Evolutionary conservation across 495 filamentous ascomycete genomes (phyloP).

Genomic region (Aspergillus bridgeri): DNA sequence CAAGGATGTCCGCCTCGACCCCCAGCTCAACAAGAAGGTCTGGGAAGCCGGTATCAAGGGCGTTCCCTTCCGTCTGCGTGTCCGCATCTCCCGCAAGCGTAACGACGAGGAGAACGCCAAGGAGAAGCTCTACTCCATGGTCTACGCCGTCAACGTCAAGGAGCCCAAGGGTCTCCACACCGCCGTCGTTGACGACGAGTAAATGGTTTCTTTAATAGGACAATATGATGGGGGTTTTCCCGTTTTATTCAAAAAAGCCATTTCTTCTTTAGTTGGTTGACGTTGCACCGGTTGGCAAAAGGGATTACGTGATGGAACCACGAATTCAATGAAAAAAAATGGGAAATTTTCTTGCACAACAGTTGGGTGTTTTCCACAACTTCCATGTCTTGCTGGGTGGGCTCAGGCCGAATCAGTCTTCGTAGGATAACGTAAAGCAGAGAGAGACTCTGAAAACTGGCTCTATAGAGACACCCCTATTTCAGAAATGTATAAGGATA

Average conservation of each 20-base stretch:
- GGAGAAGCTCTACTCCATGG: conserved; percentile 97
- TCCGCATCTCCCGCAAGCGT: conserved; percentile 98
- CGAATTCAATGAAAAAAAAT: background rate
- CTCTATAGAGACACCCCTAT: too few species aligned
- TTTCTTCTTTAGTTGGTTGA: background rate
- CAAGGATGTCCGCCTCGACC: conserved; percentile 94
- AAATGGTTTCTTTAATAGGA: conserved; percentile 20
- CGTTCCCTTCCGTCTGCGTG: conserved; percentile 90
- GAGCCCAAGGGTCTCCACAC: conserved; percentile 95
- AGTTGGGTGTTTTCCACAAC: background rate
- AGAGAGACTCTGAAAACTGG: too few species aligned
- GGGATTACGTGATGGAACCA: background rate
- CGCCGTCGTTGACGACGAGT: conserved; percentile 63
- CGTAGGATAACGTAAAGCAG: too few species aligned
- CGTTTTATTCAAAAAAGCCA: background rate
- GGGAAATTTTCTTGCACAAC: background rate
- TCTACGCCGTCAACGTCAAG: conserved; percentile 99
- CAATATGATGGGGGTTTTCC: background rate
- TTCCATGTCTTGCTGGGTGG: background rate
- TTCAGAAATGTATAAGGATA: too few species aligned
- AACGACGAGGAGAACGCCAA: conserved; percentile 99
- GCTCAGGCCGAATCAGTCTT: background rate
- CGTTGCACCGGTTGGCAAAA: background rate
- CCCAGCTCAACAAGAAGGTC: conserved; percentile 99
- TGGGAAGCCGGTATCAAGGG: conserved; percentile 99